Base-by-base conservation (phyloP, 306 rosid genomes). In the Cucurbita maxima region DNA sequence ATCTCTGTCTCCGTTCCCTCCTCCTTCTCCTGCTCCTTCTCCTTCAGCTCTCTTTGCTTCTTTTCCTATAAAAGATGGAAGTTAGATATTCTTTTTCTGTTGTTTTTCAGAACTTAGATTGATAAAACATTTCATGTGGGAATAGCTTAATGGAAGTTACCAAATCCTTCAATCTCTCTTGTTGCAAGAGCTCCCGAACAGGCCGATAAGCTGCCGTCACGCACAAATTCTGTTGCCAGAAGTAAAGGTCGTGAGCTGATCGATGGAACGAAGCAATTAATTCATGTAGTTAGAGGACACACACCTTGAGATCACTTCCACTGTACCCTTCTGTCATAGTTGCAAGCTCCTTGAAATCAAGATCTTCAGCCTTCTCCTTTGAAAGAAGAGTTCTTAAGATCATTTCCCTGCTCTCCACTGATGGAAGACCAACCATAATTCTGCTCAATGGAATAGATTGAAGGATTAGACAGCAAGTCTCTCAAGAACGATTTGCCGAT, bases 251-350 rank as follows among this genome's bases (percentile, higher is more conserved):
- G 77, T 44, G 54, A 83, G 56, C 58, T 60, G 16, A 25, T 76
- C 30, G 58, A 14, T 53, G 36, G 60, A 60, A 36, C 75, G 15
- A 30, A 38, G 7, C 1, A 45, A 15, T 6, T 64, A 66, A 72
- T 40, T 60, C 72, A 58, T 75, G 73, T 5, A 11, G 19, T 66
- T 45, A 56, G 36, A 62, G 55, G 53, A 84, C 71, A 43, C 71
- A 43, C 74, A 91, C 99, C 97, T 91, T 94, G 10, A 94, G 96
- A 79, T 94, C 99, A 77, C 97, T 94, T 77, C 97, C 97, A 80
- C 87, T 94, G 48, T 76, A 94, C 66, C 99, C 99, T 79, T 86
- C 88, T 36, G 90, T 88, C 86, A 86, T 82, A 57, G 75, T 11
- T 63, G 90, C 88, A 52, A 88, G 90, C 80, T 86, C 93, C 74